Percentiles rank a stretch among this genome's conserved stretches.
phyloP scores from a whole-genome alignment of 2,329 filamentous ascomycete species.

The Dactylellina drechsleri region DNA sequence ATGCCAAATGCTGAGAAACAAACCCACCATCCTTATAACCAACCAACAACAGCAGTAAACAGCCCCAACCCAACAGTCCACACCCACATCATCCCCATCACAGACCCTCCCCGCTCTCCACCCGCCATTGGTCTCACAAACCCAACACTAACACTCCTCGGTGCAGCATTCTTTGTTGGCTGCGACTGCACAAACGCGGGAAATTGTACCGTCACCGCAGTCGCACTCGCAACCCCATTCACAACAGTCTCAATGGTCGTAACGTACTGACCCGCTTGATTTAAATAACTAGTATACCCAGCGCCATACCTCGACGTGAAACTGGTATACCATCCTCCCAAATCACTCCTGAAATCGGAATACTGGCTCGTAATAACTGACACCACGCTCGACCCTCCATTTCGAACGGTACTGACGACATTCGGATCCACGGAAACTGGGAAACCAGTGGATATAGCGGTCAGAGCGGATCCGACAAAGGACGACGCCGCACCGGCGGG shows the following conservation, averaged over 20 bases:
- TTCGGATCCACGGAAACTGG: slow-evolving; percentile 24
- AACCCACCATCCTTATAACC: slow-evolving; percentile 24
- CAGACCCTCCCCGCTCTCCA: slow-evolving; percentile 22
- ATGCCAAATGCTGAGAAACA: not conserved
- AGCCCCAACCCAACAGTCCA: slow-evolving; percentile 46
- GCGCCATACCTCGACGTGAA: slow-evolving; percentile 39
- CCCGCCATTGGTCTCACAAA: slow-evolving; percentile 23
- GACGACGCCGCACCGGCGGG: slow-evolving; percentile 39
- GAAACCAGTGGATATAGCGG: slow-evolving; percentile 26
- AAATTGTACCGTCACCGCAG: slow-evolving; percentile 51
- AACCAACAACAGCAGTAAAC: slow-evolving; percentile 41
- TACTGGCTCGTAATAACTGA: slow-evolving; percentile 10
- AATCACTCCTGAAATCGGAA: slow-evolving; percentile 41
- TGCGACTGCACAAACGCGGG: slow-evolving; percentile 46
- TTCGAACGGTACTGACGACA: slow-evolving; percentile 3
- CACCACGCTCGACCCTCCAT: too few species aligned
- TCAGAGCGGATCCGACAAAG: slow-evolving; percentile 25
- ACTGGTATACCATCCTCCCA: slow-evolving; percentile 46
- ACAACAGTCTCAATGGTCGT: slow-evolving; percentile 43
- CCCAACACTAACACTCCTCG: slow-evolving; percentile 23
- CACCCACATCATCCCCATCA: slow-evolving; percentile 44
- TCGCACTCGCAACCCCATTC: slow-evolving; percentile 35
- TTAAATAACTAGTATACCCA: slow-evolving; percentile 47
- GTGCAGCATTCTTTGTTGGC: slow-evolving; percentile 33
- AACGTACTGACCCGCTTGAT: slow-evolving; percentile 46